Evolutionary conservation across 495 filamentous ascomycete genomes (phyloP), one percentile per base, ranked within the genome.

Genomic region (Staphylotrichum longicolle): DNA sequence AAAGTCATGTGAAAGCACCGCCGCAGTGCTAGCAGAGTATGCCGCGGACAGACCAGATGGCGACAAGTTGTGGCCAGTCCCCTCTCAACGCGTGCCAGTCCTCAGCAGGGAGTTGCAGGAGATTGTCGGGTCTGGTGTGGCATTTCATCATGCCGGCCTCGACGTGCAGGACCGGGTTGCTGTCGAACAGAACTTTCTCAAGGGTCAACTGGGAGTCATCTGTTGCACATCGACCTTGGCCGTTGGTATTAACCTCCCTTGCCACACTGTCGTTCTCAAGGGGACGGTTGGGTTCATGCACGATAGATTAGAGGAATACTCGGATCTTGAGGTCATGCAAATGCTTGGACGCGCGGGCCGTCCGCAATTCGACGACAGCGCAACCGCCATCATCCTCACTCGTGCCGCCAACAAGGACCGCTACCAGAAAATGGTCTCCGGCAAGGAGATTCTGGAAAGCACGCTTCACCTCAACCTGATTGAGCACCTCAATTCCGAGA

Each of bases 191-290:
- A 82, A 81, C 3, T 98, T 88, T 59, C 75, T 93, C 7, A 81
- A 87, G 20, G 90, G 92, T 3, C 78, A 90, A 8, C 78, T 98
- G 57, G 88, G 81, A 61, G 88, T 97, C 53, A 96, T 98, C 52
- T 98, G 94, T 67, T 97, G 93, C 70, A 98, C 94, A 3, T 93
- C 91, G 0, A 98, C 94, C 1, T 78, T 98, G 42, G 92, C 93
- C 6, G 90, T 98, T 10, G 94, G 94, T 0, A 85, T 98, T 39
- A 98, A 98, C 68, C 76, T 98, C 15, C 94, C 94, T 10, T 94
- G 94, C 59, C 88, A 98, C 69, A 84, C 96, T 1, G 93, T 96
- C 4, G 86, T 98, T 8, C 86, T 98, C 56, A 98, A 98, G 71
- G 91, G 91, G 35, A 97, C 93, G 0, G 83, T 88, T 27, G 79